Percentiles rank a stretch among this genome's conserved stretches.
These are phyloP conservation scores for Lobosporangium transversale DNA, from an alignment of 192 early-diverging fungal genomes.

Conservation along the genomic window DNA sequence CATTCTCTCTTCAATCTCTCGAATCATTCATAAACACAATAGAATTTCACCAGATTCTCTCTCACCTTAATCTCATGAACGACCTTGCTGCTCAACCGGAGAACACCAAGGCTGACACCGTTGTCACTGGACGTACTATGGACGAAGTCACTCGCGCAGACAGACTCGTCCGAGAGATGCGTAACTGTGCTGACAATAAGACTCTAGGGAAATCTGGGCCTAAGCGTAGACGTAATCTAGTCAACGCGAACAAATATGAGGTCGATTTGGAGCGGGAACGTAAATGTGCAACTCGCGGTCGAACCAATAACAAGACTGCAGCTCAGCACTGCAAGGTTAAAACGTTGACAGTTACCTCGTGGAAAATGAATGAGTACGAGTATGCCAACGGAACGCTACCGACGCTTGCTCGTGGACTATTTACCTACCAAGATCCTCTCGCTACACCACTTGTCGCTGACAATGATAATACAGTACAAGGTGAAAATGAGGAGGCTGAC, in stretches of 20 bases:
- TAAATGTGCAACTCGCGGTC: neutral
- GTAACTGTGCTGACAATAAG: conserved; percentile 18
- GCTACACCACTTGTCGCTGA: neutral
- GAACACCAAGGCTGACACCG: neutral
- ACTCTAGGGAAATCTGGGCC: neutral
- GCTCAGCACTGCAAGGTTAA: neutral
- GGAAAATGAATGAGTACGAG: conserved; percentile 76
- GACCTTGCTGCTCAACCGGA: conserved; percentile 3
- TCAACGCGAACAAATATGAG: conserved; percentile 26
- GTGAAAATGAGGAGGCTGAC: conserved; percentile 4
- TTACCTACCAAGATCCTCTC: conserved; percentile 59
- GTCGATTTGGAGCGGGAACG: conserved; percentile 12
- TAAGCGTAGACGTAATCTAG: conserved; percentile 32
- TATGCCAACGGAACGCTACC: conserved; percentile 79
- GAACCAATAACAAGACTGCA: neutral
- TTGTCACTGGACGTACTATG: neutral
- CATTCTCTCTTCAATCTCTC: no score
- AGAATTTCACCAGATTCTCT: no score
- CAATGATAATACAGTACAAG: neutral
- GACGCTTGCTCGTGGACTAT: conserved; percentile 84
- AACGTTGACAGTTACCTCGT: conserved; percentile 47
- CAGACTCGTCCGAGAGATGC: conserved; percentile 20
- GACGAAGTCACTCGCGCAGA: conserved; percentile 17
- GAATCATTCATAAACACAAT: no score
- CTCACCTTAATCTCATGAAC: conserved; percentile 2